phyloP scores from a whole-genome alignment of 805 yeast species.

The Wickerhamia fluorescens region DNA sequence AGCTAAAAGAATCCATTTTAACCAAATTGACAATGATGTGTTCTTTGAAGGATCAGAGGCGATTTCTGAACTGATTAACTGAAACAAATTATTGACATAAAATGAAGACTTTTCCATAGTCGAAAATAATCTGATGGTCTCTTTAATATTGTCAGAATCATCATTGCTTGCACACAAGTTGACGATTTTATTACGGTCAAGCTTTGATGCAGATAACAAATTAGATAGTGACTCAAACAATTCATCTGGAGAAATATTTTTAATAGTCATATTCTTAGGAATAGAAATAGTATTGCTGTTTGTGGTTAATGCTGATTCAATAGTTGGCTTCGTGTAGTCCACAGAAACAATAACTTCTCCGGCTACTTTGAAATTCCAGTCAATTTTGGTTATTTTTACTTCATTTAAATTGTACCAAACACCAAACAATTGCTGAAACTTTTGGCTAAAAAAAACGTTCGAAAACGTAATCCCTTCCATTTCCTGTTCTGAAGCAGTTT shows the following conservation, averaged over 20 bases:
- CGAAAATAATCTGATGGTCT: constrained; percentile 29
- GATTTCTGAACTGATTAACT: constrained; percentile 20
- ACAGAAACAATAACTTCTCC: constrained; percentile 8
- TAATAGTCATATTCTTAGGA: constrained; percentile 14
- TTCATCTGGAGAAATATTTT: constrained; percentile 17
- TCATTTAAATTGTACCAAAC: constrained; percentile 31
- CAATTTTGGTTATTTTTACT: constrained; percentile 17
- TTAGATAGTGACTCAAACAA: constrained; percentile 12
- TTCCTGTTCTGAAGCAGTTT: too few species aligned
- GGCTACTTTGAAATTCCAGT: constrained; percentile 7
- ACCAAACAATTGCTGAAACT: constrained; percentile 24
- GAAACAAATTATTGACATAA: constrained; percentile 18
- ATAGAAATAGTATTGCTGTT: constrained; percentile 10
- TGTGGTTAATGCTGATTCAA: constrained; percentile 8
- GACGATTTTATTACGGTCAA: constrained; percentile 10
- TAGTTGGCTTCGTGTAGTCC: constrained; percentile 4
- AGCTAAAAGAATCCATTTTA: constrained; percentile 69
- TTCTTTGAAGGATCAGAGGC: constrained; percentile 21
- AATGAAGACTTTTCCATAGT: constrained; percentile 21
- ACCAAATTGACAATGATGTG: constrained; percentile 48
- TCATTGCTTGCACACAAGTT: constrained; percentile 22
- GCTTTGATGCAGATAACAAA: constrained; percentile 7
- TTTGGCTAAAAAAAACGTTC: constrained; percentile 23
- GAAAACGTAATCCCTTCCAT: constrained; percentile 10
- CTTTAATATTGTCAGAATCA: constrained; percentile 25